Evolutionary conservation across 202 grass and related monocot species (phyloP).

Genomic region (Brachypodium distachyon): DNA sequence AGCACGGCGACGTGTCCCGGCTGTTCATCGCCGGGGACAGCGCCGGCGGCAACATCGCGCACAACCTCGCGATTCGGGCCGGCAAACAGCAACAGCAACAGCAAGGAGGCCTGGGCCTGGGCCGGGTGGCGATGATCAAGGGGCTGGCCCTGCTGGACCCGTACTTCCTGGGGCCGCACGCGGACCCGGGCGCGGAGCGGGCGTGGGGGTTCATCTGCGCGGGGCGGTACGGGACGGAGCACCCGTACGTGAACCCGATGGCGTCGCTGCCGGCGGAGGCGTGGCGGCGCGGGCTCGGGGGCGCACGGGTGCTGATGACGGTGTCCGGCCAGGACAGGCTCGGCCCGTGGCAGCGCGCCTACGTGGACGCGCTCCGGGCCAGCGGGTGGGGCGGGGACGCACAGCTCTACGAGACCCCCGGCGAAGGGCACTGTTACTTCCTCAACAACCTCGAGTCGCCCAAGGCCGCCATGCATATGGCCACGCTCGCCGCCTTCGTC

Average conservation of each 20-base stretch:
- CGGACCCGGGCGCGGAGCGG: background rate
- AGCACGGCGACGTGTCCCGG: constrained; percentile 35
- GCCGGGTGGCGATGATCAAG: constrained; percentile 28
- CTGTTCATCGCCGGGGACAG: constrained; percentile 69
- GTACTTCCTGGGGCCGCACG: constrained; percentile 44
- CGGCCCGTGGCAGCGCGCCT: constrained; percentile 43
- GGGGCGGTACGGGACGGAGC: constrained; percentile 44
- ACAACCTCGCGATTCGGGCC: constrained; percentile 53
- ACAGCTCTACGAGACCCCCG: constrained; percentile 35
- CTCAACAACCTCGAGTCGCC: constrained; percentile 29
- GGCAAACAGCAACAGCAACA: constrained; percentile 9
- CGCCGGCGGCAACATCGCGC: constrained; percentile 77
- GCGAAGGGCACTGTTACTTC: constrained; percentile 63
- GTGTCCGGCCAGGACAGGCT: constrained; percentile 44
- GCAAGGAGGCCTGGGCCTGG: no score
- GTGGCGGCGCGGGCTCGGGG: constrained; percentile 32
- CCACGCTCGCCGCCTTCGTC: constrained; percentile 42
- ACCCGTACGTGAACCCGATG: constrained; percentile 57
- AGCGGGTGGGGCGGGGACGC: constrained; percentile 49
- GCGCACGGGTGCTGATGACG: constrained; percentile 48
- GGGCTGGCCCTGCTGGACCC: constrained; percentile 67
- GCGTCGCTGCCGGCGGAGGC: constrained; percentile 5
- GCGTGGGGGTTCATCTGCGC: constrained; percentile 71
- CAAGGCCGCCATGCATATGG: constrained; percentile 51
- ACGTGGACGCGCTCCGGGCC: constrained; percentile 38